A percentile compares a stretch with the other conserved stretches of the same genome.
phyloP scores from a whole-genome alignment of 129 eudicot species.

The Arctium lappa region DNA sequence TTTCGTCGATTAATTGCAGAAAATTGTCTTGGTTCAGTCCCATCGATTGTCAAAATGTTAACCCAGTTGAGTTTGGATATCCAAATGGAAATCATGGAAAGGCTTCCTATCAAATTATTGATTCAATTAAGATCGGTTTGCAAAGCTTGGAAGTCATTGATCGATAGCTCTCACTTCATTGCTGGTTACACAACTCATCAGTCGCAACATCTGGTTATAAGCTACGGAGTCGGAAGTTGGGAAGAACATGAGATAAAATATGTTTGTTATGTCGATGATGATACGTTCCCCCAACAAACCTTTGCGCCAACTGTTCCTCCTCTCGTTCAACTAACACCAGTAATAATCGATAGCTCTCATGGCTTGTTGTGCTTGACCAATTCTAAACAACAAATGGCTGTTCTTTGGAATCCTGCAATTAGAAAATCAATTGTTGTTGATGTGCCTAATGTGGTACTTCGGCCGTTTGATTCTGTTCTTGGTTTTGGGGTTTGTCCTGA shows the following conservation, averaged over 20 bases:
- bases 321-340: slow-evolving; percentile 11
- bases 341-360: slow-evolving; percentile 26
- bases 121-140: not conserved
- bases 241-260: not conserved
- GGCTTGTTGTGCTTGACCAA: slow-evolving; percentile 32
- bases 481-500: slow-evolving; percentile 44
- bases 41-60: too few relatives aligned
- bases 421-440: slow-evolving; percentile 6
- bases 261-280: not conserved
- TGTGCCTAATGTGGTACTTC: not conserved
- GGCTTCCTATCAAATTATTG: too few relatives aligned
- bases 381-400: not conserved
- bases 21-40: too few relatives aligned
- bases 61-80: too few relatives aligned
- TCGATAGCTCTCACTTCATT: too few relatives aligned
- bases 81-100: too few relatives aligned
- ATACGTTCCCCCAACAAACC: not conserved
- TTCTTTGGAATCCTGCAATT: slow-evolving; percentile 45
- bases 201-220: not conserved
- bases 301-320: not conserved
- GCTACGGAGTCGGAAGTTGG: not conserved
- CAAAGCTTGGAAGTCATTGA: too few relatives aligned
- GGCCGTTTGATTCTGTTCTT: slow-evolving; percentile 11
- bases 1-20: too few relatives aligned
- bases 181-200: too few relatives aligned